Evolutionary conservation across 352 stramenopile genomes (phyloP).

Genomic region (Phytophthora fragariae): DNA sequence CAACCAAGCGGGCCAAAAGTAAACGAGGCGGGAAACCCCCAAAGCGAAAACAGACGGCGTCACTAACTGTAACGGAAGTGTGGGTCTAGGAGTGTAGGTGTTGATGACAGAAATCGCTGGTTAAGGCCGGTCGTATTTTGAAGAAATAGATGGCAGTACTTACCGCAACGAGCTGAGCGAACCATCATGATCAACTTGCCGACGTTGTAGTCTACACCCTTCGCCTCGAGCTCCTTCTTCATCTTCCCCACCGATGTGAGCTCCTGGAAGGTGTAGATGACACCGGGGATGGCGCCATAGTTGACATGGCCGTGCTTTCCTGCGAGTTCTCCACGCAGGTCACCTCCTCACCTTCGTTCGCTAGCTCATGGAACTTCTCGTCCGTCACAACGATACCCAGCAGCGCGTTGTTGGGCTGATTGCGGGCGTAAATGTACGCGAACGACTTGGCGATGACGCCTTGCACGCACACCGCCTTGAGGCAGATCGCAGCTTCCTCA

Average conservation of each 20-base stretch:
- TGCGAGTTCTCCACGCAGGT: slow-evolving; percentile 94
- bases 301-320: slow-evolving; percentile 98
- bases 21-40: too few species aligned
- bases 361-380: slow-evolving; percentile 80
- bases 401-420: slow-evolving; percentile 87
- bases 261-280: slow-evolving; percentile 99
- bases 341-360: slow-evolving; percentile 67
- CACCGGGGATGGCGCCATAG: slow-evolving; percentile 98
- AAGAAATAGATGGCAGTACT: too few species aligned
- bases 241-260: slow-evolving; percentile 97
- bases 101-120: too few species aligned
- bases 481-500: slow-evolving; percentile 81
- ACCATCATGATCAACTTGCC: slow-evolving; percentile 98
- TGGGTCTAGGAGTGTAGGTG: too few species aligned
- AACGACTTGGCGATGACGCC: slow-evolving; percentile 89
- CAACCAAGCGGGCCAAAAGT: too few species aligned
- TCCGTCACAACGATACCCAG: slow-evolving; percentile 85
- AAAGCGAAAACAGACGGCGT: too few species aligned
- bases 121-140: too few species aligned
- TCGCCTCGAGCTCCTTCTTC: slow-evolving; percentile 97
- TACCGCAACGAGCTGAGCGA: too few species aligned
- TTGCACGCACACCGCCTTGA: slow-evolving; percentile 82
- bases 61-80: too few species aligned
- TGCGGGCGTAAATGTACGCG: slow-evolving; percentile 87
- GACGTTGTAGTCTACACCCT: slow-evolving; percentile 95